These are phyloP conservation scores for Trifolium pratense DNA, from an alignment of 306 rosid species.

Conservation along the genomic window DNA sequence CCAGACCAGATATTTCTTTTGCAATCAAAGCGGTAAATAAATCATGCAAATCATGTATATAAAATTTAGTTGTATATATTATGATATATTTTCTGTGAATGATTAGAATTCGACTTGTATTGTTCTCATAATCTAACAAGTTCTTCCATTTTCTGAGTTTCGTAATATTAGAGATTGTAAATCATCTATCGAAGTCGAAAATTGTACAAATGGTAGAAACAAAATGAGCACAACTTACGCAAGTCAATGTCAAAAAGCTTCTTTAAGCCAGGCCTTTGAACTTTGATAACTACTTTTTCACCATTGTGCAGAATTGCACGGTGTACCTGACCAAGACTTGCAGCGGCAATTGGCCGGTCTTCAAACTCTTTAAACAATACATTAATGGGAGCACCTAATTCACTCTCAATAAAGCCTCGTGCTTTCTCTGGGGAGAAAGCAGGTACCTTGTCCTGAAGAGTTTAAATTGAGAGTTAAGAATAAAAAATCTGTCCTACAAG, in stretches of 20 bases:
- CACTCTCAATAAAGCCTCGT: slow-evolving; percentile 73
- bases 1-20: not conserved
- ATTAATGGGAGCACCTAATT: slow-evolving; percentile 71
- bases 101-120: too few relatives aligned
- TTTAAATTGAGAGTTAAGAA: slow-evolving; percentile 32
- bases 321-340: slow-evolving; percentile 99
- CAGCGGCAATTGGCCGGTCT: slow-evolving; percentile 91
- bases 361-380: slow-evolving; percentile 79
- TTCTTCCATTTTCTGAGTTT: too few relatives aligned
- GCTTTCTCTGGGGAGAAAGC: slow-evolving; percentile 88
- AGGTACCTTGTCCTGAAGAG: slow-evolving; percentile 83
- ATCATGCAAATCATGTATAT: not conserved
- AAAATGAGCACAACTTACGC: slow-evolving; percentile 60
- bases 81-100: not conserved
- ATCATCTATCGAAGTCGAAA: slow-evolving; percentile 21
- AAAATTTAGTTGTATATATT: not conserved
- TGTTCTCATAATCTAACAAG: too few relatives aligned
- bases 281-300: slow-evolving; percentile 88
- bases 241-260: slow-evolving; percentile 95
- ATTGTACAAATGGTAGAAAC: slow-evolving; percentile 10
- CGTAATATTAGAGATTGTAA: too few relatives aligned
- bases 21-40: not conserved
- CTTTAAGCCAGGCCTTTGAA: slow-evolving; percentile 95
- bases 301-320: slow-evolving; percentile 91
- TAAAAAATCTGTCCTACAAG: not conserved